Conservation (phyloP, 371 early-diverging fungal genomes). For the Mucor irregularis region DNA sequence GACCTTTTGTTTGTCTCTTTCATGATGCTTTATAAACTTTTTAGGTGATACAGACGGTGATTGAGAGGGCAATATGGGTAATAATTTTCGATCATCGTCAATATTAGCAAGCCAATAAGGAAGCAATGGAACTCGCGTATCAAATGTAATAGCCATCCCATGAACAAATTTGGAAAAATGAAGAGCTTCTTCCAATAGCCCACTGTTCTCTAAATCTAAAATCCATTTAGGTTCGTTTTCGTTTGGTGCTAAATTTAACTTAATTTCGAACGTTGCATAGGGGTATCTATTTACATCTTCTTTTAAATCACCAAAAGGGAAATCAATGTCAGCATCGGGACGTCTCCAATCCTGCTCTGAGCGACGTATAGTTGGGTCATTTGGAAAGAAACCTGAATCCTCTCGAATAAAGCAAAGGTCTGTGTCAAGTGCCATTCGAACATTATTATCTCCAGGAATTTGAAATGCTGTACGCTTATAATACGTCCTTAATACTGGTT, state of each 20-base stretch:
- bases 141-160: slow-evolving; percentile 92
- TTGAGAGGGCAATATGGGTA: slow-evolving; percentile 31
- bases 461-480: slow-evolving; percentile 99
- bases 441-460: slow-evolving; percentile 95
- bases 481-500: slow-evolving; percentile 80
- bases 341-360: slow-evolving; percentile 90
- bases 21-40: neutral
- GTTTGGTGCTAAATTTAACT: slow-evolving; percentile 88
- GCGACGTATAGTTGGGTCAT: slow-evolving; percentile 58
- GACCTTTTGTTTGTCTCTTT: neutral
- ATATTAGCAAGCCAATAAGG: slow-evolving; percentile 99
- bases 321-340: slow-evolving; percentile 84
- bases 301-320: slow-evolving; percentile 77
- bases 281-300: slow-evolving; percentile 93
- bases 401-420: slow-evolving; percentile 97
- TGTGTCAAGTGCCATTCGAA: slow-evolving; percentile 98
- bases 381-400: slow-evolving; percentile 68
- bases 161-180: slow-evolving; percentile 99
- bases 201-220: slow-evolving; percentile 81
- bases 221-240: slow-evolving; percentile 95
- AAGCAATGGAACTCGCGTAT: slow-evolving; percentile 81
- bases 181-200: slow-evolving; percentile 94
- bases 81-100: slow-evolving; percentile 79
- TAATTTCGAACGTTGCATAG: slow-evolving; percentile 98
- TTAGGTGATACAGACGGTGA: slow-evolving; percentile 1